phyloP scores from a whole-genome alignment of 148 eudicot genomes.

The Vaccinium myrtillus region DNA sequence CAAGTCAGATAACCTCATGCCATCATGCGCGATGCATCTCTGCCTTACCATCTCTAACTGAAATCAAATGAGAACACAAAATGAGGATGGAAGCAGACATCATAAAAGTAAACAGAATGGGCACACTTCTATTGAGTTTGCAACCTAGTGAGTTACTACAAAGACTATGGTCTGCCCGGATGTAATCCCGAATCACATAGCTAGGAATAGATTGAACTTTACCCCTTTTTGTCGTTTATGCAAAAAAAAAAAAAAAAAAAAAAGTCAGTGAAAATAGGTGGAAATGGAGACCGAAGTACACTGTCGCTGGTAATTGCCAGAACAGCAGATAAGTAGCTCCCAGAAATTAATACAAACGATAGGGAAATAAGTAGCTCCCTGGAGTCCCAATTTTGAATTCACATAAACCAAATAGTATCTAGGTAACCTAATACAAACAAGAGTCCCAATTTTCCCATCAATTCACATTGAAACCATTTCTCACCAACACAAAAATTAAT shows the following conservation, averaged over 20 bases:
- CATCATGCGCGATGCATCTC: conserved; percentile 32
- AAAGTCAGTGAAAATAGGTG: neutral
- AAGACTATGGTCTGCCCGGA: neutral
- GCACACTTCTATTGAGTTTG: neutral
- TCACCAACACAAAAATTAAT: neutral
- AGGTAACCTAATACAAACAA: no score
- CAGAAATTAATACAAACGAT: no score
- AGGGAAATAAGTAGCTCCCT: no score
- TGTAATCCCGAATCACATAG: neutral
- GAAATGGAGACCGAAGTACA: neutral
- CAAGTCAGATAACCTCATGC: conserved; percentile 37
- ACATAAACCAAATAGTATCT: no score
- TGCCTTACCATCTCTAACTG: conserved; percentile 65
- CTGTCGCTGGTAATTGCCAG: neutral
- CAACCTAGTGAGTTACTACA: neutral
- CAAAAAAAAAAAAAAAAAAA: no score
- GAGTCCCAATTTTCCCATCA: no score
- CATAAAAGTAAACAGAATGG: neutral
- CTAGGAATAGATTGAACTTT: neutral
- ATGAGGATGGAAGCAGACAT: neutral
- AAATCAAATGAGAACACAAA: conserved; percentile 27
- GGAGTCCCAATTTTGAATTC: neutral
- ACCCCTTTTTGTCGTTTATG: neutral
- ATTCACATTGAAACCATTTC: neutral
- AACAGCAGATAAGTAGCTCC: neutral